Percentiles rank a stretch among this genome's conserved stretches.
Conservation (phyloP, 345 rosid species). For the Syzygium aromaticum region DNA sequence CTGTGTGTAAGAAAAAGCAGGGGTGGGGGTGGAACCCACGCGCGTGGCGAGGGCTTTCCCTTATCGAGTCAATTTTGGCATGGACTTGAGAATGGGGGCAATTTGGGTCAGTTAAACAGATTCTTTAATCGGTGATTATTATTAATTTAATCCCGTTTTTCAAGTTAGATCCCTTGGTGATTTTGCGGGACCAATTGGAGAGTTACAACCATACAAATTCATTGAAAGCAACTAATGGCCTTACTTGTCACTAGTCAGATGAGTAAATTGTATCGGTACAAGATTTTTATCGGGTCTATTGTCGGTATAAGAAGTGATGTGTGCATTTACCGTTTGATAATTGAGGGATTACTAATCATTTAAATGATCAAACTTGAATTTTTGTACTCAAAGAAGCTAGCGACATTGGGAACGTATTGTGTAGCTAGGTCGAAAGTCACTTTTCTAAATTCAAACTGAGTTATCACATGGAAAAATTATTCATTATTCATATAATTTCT, state of each 20-base stretch:
- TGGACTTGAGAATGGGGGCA: background rate
- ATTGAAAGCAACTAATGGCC: background rate
- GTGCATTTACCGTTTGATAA: accelerated
- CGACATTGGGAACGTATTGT: no score
- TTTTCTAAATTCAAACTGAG: no score
- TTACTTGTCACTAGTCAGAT: background rate
- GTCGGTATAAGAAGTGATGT: background rate
- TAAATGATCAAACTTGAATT: no score
- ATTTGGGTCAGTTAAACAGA: background rate
- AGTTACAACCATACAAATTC: background rate
- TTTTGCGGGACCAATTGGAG: background rate
- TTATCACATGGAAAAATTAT: no score
- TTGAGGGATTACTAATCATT: no score
- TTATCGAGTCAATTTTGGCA: background rate
- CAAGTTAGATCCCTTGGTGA: background rate
- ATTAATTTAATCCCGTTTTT: background rate
- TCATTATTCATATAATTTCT: no score
- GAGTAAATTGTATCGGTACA: background rate
- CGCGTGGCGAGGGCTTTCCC: background rate
- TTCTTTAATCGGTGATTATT: background rate
- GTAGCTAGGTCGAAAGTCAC: no score
- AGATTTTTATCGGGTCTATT: background rate
- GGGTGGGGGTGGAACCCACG: background rate
- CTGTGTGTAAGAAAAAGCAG: background rate
- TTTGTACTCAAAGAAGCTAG: no score